These are phyloP conservation scores for Cutaneotrichosporon mucoides DNA, from an alignment of 1,284 basidiomycete species.

Conservation along the genomic window DNA sequence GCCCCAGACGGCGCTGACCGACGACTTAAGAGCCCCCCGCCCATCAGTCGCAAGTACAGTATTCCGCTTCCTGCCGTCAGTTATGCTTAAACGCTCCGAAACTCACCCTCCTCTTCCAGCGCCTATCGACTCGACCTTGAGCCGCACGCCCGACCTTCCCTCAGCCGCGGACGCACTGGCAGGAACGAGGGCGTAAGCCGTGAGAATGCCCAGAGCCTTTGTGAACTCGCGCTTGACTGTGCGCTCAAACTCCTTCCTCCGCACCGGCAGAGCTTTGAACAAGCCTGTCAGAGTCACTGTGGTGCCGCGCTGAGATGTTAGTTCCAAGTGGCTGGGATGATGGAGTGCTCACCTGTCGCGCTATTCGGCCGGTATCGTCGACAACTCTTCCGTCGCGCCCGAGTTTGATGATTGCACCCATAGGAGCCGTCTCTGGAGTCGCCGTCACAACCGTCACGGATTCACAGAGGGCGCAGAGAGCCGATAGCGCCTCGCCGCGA, in stretches of 20 bases:
- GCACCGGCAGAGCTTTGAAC: constrained; percentile 80
- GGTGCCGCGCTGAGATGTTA: constrained; percentile 67
- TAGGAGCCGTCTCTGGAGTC: constrained; percentile 64
- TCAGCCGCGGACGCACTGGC: constrained; percentile 39
- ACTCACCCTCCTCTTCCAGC: constrained; percentile 62
- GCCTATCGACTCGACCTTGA: constrained; percentile 61
- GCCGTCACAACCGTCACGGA: constrained; percentile 68
- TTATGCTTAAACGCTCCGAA: background rate
- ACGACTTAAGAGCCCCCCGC: constrained; percentile 58
- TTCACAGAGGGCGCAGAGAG: constrained; percentile 80
- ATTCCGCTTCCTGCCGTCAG: constrained; percentile 59
- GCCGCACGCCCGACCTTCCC: constrained; percentile 56
- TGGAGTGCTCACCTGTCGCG: constrained; percentile 63
- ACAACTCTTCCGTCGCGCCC: constrained; percentile 61
- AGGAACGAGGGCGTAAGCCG: constrained; percentile 86
- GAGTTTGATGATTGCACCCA: constrained; percentile 72
- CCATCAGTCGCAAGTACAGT: constrained; percentile 72
- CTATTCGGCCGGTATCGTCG: constrained; percentile 57
- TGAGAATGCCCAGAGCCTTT: constrained; percentile 74
- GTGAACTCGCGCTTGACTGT: constrained; percentile 87
- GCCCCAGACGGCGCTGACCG: constrained; percentile 79
- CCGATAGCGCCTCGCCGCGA: constrained; percentile 90
- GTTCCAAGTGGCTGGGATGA: background rate
- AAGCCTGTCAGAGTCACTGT: constrained; percentile 71
- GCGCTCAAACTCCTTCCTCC: constrained; percentile 85